phyloP scores from a whole-genome alignment of 2,329 filamentous ascomycete genomes.

The Fonsecaea pedrosoi region DNA sequence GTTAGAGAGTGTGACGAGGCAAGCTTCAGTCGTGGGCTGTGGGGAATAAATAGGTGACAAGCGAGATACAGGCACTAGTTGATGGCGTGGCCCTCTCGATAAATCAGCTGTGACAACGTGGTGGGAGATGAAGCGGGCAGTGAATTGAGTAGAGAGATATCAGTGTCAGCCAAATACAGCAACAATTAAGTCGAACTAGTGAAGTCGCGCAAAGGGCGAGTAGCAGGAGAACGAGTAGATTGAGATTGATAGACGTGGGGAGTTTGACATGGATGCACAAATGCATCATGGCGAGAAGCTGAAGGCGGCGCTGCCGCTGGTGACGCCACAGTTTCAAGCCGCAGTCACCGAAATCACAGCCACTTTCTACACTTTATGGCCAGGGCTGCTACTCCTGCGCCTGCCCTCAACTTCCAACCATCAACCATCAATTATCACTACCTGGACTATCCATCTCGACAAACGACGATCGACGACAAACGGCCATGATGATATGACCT shows the following conservation, averaged over 20 bases:
- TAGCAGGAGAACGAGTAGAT: not conserved
- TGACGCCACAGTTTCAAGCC: constrained; percentile 1
- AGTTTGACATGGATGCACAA: not conserved
- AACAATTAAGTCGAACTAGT: not conserved
- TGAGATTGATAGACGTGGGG: not conserved
- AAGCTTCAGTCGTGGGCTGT: not conserved
- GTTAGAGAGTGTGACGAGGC: not conserved
- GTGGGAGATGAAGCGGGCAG: not conserved
- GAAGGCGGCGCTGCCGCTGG: not conserved
- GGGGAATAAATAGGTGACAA: constrained; percentile 13
- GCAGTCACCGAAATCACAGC: not conserved
- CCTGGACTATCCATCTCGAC: not conserved
- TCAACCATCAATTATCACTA: constrained; percentile 4
- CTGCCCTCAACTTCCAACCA: not conserved
- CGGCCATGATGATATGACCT: not conserved
- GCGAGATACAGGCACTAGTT: constrained; percentile 29
- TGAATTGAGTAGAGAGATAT: not conserved
- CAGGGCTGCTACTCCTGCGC: not conserved
- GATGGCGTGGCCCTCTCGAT: constrained; percentile 30
- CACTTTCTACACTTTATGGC: not conserved
- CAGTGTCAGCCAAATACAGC: not conserved
- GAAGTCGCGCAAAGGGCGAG: not conserved
- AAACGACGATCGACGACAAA: not conserved
- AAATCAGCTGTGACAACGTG: not conserved
- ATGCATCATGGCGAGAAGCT: not conserved